Conservation (phyloP, 768 basidiomycete species). For the Coprinopsis marcescibilis region DNA sequence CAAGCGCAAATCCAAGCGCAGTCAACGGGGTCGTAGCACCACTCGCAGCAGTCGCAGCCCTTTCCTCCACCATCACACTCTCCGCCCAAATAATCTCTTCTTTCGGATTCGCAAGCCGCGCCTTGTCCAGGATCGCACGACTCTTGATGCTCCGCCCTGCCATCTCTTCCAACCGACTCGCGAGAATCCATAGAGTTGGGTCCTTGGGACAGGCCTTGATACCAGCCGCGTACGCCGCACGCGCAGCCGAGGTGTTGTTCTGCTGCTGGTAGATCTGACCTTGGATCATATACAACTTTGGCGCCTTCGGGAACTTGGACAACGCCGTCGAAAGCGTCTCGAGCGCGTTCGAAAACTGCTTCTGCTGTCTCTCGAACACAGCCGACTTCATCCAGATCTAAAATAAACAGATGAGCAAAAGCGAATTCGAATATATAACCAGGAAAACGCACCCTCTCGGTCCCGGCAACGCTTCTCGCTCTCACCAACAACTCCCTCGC, state of each 20-base stretch:
- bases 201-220: conserved; percentile 85
- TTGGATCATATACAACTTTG: conserved; percentile 96
- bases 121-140: conserved; percentile 85
- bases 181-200: conserved; percentile 82
- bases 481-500: conserved; percentile 84
- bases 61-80: conserved; percentile 85
- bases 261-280: conserved; percentile 76
- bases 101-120: conserved; percentile 76
- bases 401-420: not conserved
- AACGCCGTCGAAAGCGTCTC: conserved; percentile 71
- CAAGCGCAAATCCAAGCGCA: conserved; percentile 14
- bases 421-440: not conserved
- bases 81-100: conserved; percentile 67
- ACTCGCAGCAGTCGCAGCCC: conserved; percentile 54
- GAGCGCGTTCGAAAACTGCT: conserved; percentile 66
- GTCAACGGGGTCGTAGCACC: conserved; percentile 4
- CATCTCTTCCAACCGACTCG: conserved; percentile 84
- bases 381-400: conserved; percentile 99
- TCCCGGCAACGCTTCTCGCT: conserved; percentile 87
- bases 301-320: conserved; percentile 78
- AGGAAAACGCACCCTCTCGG: conserved; percentile 63
- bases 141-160: conserved; percentile 91
- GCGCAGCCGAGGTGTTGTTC: conserved; percentile 57
- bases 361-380: conserved; percentile 90
- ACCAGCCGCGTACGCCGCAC: conserved; percentile 78